phyloP scores from a whole-genome alignment of 2,329 filamentous ascomycete species.

The Epichloe festucae region DNA sequence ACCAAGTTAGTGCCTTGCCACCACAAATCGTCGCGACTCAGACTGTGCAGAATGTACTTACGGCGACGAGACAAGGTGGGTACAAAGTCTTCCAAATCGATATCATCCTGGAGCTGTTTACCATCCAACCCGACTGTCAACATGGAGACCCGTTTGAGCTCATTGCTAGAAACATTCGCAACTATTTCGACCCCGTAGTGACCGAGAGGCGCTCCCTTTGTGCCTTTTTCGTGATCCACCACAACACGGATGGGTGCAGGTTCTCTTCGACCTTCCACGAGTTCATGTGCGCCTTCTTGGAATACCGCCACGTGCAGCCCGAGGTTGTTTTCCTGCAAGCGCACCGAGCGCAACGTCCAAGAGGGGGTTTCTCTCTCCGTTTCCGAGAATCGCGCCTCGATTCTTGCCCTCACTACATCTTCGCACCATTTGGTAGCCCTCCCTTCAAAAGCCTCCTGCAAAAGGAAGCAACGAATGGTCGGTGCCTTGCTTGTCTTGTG shows the following conservation, averaged over 20 bases:
- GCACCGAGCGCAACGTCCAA: constrained; percentile 67
- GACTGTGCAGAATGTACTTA: constrained; percentile 28
- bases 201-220: constrained; percentile 51
- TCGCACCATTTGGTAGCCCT: constrained; percentile 67
- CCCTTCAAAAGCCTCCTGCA: constrained; percentile 65
- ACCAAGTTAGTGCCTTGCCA: background rate
- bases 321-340: constrained; percentile 46
- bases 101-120: constrained; percentile 58
- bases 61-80: constrained; percentile 61
- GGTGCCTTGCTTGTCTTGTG: constrained; percentile 30
- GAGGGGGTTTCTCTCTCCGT: constrained; percentile 67
- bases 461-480: constrained; percentile 56
- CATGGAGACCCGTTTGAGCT: constrained; percentile 36
- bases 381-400: constrained; percentile 77
- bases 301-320: constrained; percentile 56
- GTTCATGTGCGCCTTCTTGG: constrained; percentile 51
- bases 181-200: constrained; percentile 61
- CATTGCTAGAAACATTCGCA: constrained; percentile 45
- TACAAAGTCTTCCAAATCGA: constrained; percentile 60
- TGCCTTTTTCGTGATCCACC: constrained; percentile 56
- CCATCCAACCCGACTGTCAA: constrained; percentile 53
- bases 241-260: constrained; percentile 59
- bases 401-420: constrained; percentile 72
- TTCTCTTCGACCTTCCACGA: constrained; percentile 50
- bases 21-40: background rate